Base-by-base conservation (phyloP, 805 yeast genomes). In the Vanderwaltozyma tropicalis region DNA sequence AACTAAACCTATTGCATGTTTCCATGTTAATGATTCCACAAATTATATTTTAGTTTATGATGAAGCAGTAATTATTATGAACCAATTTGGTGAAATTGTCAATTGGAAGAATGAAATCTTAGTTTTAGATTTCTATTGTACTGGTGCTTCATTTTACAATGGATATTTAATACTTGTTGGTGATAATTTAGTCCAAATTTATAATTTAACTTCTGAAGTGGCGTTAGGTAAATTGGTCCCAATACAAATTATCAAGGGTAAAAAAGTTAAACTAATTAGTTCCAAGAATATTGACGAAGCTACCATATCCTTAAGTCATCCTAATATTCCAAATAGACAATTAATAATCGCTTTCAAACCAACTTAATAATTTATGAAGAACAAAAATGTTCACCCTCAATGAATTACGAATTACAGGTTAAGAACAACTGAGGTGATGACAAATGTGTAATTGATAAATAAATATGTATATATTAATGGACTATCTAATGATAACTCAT, bases 171-270 rank as follows among this genome's bases (percentile, higher is more conserved):
- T 77, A 7, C 55, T 80, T 4, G 68, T 76, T 21, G 75, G 80
- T 30, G 76, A 77, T 16, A 86, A 81, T 45, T 69, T 78, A 33
- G 66, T 83, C 8, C 94, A 85, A 50, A 67, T 85, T 3, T 76
- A 87, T 64, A 68, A 76, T 26, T 43, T 70, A 10, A 66, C 62
- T 38, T 19, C 41, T 11, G 35, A 42, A 6, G 33, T 25, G 1
- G 55, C 56, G 2, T 50, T 66, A 37, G 44, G 53, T 19, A 53
- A 55, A 27, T 46, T 66, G 17, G 70, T 69, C 26, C 70, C 80
- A 11, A 64, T 72, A 17, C 94, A 85, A 53, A 79, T 83, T 4
- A 67, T 85, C 29, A 71, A 77, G 3, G 89, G 89, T 17, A 80
- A 78, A 52, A 83, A 76, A 46, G 71, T 84, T 24, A 55, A 58